A percentile compares a stretch with the other conserved stretches of the same genome.
phyloP scores from a whole-genome alignment of 768 basidiomycete genomes.

The Termitomyces sp. region DNA sequence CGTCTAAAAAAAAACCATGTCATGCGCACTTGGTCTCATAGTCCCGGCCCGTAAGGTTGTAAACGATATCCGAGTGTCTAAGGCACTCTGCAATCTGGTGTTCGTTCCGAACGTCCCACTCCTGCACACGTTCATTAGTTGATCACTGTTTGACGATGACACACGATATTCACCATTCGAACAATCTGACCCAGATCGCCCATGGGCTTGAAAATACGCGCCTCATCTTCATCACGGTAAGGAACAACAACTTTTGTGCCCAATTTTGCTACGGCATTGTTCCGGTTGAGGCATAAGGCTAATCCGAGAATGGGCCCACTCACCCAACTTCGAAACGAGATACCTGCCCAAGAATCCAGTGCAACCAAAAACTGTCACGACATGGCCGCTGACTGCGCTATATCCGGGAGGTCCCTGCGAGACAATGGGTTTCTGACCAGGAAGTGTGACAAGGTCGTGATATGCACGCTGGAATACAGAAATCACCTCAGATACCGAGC shows the following conservation, averaged over 20 bases:
- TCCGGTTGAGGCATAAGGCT: conserved; percentile 1
- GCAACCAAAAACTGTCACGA: conserved; percentile 94
- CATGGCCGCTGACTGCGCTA: conserved; percentile 84
- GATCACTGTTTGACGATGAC: neutral
- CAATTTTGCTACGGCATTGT: conserved; percentile 57
- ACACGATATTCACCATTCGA: conserved; percentile 60
- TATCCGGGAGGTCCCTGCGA: conserved; percentile 78
- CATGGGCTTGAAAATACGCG: conserved; percentile 84
- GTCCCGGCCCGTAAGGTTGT: conserved; percentile 92
- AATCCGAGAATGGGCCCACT: conserved; percentile 19
- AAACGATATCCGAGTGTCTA: conserved; percentile 92
- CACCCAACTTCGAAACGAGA: conserved; percentile 89
- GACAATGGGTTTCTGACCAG: conserved; percentile 61
- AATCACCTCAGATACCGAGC: neutral
- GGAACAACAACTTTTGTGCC: conserved; percentile 94
- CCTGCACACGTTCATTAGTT: conserved; percentile 42
- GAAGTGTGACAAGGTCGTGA: conserved; percentile 65
- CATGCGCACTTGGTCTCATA: conserved; percentile 85
- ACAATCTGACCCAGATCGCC: conserved; percentile 97
- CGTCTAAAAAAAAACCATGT: neutral
- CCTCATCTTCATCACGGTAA: conserved; percentile 93
- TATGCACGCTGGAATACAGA: conserved; percentile 52
- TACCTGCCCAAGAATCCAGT: conserved; percentile 96
- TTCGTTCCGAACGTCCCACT: conserved; percentile 93
- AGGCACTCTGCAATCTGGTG: conserved; percentile 91